Conservation (phyloP, 305 asterid genomes). For the Vinca major region DNA sequence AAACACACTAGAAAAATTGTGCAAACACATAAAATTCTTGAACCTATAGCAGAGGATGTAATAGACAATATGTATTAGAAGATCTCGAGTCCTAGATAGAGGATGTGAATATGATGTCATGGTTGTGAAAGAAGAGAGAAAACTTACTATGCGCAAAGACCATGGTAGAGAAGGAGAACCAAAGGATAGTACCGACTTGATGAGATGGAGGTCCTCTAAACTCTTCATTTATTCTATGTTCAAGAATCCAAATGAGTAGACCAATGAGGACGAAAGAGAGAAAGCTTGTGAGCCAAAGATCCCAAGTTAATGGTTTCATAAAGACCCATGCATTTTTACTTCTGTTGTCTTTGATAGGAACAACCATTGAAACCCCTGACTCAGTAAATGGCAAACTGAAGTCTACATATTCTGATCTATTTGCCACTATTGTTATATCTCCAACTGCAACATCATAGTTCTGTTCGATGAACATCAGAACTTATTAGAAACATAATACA, state of each 20-base stretch:
- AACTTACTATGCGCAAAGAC: conserved; percentile 30
- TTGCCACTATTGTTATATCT: conserved; percentile 47
- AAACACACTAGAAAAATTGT: no score
- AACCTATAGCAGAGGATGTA: no score
- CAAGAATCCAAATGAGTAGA: conserved; percentile 45
- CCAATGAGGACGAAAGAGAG: conserved; percentile 44
- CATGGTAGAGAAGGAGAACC: conserved; percentile 65
- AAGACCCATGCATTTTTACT: conserved; percentile 42
- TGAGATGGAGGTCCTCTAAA: conserved; percentile 42
- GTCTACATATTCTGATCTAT: conserved; percentile 50
- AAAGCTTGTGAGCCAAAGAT: conserved; percentile 50
- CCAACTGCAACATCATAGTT: conserved; percentile 46
- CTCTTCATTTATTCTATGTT: conserved; percentile 48
- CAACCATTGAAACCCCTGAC: conserved; percentile 48
- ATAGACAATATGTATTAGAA: no score
- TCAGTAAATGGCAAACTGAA: conserved; percentile 54
- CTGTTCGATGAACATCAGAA: conserved; percentile 18
- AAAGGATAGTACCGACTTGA: conserved; percentile 48
- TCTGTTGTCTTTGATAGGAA: conserved; percentile 25
- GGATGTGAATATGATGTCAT: no score
- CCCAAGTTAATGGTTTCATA: conserved; percentile 47
- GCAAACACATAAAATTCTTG: no score
- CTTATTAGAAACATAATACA: no score
- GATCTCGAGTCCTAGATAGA: no score
- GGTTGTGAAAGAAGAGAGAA: neutral